Base-by-base conservation (phyloP, 2,329 filamentous ascomycete genomes). In the Cytospora schulzeri region DNA sequence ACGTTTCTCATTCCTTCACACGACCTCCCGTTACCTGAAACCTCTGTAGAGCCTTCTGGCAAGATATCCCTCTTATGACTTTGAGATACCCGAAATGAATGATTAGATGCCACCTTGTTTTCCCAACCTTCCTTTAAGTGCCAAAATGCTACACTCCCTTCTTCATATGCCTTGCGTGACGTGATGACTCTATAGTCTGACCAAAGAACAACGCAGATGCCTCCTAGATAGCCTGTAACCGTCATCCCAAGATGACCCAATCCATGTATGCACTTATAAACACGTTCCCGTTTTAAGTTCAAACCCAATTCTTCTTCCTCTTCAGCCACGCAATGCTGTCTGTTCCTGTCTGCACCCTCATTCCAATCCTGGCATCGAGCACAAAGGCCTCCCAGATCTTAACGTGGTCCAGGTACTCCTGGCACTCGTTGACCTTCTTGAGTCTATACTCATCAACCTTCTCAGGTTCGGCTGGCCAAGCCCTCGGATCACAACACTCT, bases 281-380 rank as follows among this genome's bases (percentile, higher is more conserved):
- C 11, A n/a, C 15, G 17, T n/a, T 4, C 38, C 15, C n/a, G 38
- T 17, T 11, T 41, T 22, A 1, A 4, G 8, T 9, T 17, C 50
- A 69, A 1, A 48, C 41, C 71, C 70, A 80, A 6, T 71, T 74
- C 73, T 78, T 80, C 73, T 79, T 82, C 64, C 69, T 75, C 59
- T 73, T 73, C 59, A 82, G 79, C 85, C 85, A 87, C 52, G 76
- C 80, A 57, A 92, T 73, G 19, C 88, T 91, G 71, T 89, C 85
- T 70, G 89, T 76, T 1, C 85, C 90, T 5, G 88, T 89, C 71
- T 89, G 87, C 61, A 92, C 84, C 65, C 90, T 87, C 83, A 93
- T 84, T 3, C 90, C 89, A 58, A 93, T 83, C 69, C 91, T 83
- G 22, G 88, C 87, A 76, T 96, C 91, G 58, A 95, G 79, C 66